A percentile compares a stretch with the other conserved stretches of the same genome.
These are phyloP conservation scores for Tothia fuscella DNA, from an alignment of 2,329 filamentous ascomycete genomes.

Conservation along the genomic window DNA sequence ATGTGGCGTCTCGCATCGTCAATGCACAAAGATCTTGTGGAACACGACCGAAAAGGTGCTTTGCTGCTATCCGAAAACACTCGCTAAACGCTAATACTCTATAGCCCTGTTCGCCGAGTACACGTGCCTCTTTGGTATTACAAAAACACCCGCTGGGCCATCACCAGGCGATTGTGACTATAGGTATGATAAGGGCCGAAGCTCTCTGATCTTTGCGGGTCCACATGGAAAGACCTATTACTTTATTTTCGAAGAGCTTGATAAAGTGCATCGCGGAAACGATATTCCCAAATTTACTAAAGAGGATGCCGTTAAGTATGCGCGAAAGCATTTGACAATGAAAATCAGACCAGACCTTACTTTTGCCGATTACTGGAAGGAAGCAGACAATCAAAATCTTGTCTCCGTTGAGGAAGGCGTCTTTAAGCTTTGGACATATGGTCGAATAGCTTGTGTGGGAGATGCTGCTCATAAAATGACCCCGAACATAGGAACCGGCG, in stretches of 20 bases:
- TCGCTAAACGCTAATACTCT: not conserved
- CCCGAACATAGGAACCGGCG: slow-evolving; percentile 15
- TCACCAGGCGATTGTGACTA: slow-evolving; percentile 13
- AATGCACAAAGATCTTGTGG: not conserved
- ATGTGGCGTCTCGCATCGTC: slow-evolving; percentile 15
- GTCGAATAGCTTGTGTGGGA: slow-evolving; percentile 17
- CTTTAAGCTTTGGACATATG: slow-evolving; percentile 17
- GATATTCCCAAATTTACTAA: slow-evolving; percentile 24
- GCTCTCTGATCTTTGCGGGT: slow-evolving; percentile 20
- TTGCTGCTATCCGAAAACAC: not conserved
- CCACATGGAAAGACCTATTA: slow-evolving; percentile 24
- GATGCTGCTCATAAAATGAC: slow-evolving; percentile 19
- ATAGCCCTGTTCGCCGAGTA: slow-evolving; percentile 17
- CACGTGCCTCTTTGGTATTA: slow-evolving; percentile 29
- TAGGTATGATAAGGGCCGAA: slow-evolving; percentile 16
- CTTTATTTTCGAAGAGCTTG: slow-evolving; percentile 24
- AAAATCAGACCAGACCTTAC: slow-evolving; percentile 15
- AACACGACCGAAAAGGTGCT: not conserved
- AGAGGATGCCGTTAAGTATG: slow-evolving; percentile 21
- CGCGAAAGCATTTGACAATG: slow-evolving; percentile 16
- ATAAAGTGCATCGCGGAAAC: slow-evolving; percentile 19
- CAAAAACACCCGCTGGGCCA: slow-evolving; percentile 17
- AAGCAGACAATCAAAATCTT: slow-evolving; percentile 19
- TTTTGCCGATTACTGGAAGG: slow-evolving; percentile 22
- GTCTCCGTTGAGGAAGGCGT: slow-evolving; percentile 17